Percentiles rank a stretch among this genome's conserved stretches.
phyloP scores from a whole-genome alignment of 2,329 filamentous ascomycete species.

The Phaeosphaeriaceae sp. region DNA sequence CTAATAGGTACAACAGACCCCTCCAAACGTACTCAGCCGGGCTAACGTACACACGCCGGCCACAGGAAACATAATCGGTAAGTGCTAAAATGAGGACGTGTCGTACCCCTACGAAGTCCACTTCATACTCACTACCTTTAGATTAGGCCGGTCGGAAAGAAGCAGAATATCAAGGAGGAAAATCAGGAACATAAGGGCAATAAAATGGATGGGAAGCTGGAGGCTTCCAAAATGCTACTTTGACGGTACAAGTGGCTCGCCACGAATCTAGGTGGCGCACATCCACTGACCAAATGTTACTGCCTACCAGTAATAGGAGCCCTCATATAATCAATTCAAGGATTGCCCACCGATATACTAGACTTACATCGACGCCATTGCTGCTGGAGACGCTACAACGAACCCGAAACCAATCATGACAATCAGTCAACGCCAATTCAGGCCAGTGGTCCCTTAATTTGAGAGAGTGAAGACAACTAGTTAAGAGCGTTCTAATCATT shows the following conservation, averaged over 20 bases:
- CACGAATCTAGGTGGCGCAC: conserved; percentile 46
- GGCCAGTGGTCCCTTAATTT: conserved; percentile 38
- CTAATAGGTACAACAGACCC: background rate
- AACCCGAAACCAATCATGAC: conserved; percentile 31
- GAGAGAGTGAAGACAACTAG: conserved; percentile 21
- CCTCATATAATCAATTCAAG: background rate
- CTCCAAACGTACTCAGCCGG: conserved; percentile 26
- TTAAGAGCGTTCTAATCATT: too few species aligned
- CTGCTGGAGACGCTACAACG: conserved; percentile 32
- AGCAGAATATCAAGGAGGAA: conserved; percentile 50
- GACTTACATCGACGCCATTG: conserved; percentile 46
- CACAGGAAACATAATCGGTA: conserved; percentile 49
- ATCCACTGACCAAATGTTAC: conserved; percentile 26
- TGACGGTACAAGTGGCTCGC: conserved; percentile 51
- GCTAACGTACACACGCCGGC: conserved; percentile 45
- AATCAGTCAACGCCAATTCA: conserved; percentile 39
- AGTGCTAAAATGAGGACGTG: conserved; percentile 49
- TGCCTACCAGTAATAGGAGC: conserved; percentile 20
- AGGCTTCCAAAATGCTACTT: conserved; percentile 55
- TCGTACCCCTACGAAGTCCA: conserved; percentile 53
- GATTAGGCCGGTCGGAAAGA: conserved; percentile 46
- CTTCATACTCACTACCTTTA: conserved; percentile 48
- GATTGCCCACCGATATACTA: background rate
- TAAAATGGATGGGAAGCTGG: conserved; percentile 51
- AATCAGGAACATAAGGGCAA: conserved; percentile 46